Evolutionary conservation across 257 asterid species (phyloP), one percentile per base, ranked within the genome.

Genomic region (Henckelia pumila): DNA sequence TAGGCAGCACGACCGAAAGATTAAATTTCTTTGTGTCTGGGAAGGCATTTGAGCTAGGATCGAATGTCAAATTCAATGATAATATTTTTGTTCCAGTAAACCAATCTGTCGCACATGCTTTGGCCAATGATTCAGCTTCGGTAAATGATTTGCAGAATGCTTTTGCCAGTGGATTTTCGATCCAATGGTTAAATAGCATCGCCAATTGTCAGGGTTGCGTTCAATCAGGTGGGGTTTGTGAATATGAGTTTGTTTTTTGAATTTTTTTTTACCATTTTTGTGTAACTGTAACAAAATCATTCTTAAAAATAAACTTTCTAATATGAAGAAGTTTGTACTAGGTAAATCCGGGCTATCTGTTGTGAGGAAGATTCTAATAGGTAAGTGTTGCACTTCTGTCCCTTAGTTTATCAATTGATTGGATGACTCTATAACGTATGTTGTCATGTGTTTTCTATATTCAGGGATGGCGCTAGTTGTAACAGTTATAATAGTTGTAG

Each of bases 381-480:
- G 52, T 17, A n/a, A 17, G 9, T 32, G 7, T 22, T 29, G 56
- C 1, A 6, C n/a, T n/a, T n/a, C 2, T 11, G n/a, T 1, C 10
- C 6, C 21, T n/a, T 5, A 11, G 8, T 32, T 2, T 6, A 11
- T 14, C 29, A 32, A 7, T 47, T 7, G 17, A 6, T n/a, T 2
- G 5, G 3, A 13, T 6, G 33, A 30, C 44, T 53, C 7, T 35
- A 6, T 68, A 24, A 70, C 53, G 26, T 22, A 56, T 59, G 16
- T 0, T 16, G 1, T 40, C 56, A 24, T 63, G 72, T 35, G 11
- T 37, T 30, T 75, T 30, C n/a, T n/a, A 40, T 26, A 56, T 78
- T 63, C 81, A 85, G 92, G 75, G n/a, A 30, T 28, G 21, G 32
- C 66, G 13, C 32, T 33, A 3, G 71, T 82, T 29, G 17, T 67